phyloP scores from a whole-genome alignment of 495 filamentous ascomycete species.

The Penicillium psychrofluorescens region DNA sequence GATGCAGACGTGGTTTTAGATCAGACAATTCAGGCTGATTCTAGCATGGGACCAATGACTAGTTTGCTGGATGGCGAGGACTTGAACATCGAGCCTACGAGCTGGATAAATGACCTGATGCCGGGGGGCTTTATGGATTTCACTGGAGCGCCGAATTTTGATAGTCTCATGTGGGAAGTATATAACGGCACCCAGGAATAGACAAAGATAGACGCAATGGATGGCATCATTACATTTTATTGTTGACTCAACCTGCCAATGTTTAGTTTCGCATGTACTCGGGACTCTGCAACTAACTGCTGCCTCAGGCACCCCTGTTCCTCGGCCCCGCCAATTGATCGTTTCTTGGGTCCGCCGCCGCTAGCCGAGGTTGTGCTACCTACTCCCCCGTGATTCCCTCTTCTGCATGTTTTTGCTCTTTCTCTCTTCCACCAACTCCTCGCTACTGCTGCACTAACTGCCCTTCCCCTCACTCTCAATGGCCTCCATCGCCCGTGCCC shows the following conservation, averaged over 20 bases:
- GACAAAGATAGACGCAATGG: no score
- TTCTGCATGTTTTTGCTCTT: constrained; percentile 2
- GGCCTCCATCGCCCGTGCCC: constrained; percentile 60
- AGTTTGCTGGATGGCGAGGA: constrained; percentile 7
- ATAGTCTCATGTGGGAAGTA: constrained; percentile 27
- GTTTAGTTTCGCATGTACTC: no score
- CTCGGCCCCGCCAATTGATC: not conserved
- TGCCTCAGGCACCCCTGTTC: no score
- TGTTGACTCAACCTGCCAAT: no score
- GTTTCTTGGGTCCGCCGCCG: constrained; percentile 18
- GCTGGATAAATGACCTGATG: constrained; percentile 21
- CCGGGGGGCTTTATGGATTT: constrained; percentile 22
- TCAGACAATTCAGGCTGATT: constrained; percentile 2
- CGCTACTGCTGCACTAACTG: not conserved
- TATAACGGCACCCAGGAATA: constrained; percentile 16
- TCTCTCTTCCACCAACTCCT: constrained; percentile 2
- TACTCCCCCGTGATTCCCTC: constrained; percentile 25
- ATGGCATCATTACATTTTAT: no score
- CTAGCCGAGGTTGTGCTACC: constrained; percentile 29
- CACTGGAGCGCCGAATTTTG: constrained; percentile 25
- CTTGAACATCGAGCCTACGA: constrained; percentile 8
- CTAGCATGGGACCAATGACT: constrained; percentile 4
- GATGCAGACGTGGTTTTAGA: not conserved
- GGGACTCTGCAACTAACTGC: no score
- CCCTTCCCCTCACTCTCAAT: constrained; percentile 34